Evolutionary conservation across 2,329 filamentous ascomycete genomes (phyloP).

Genomic region (Cladosporium velox): DNA sequence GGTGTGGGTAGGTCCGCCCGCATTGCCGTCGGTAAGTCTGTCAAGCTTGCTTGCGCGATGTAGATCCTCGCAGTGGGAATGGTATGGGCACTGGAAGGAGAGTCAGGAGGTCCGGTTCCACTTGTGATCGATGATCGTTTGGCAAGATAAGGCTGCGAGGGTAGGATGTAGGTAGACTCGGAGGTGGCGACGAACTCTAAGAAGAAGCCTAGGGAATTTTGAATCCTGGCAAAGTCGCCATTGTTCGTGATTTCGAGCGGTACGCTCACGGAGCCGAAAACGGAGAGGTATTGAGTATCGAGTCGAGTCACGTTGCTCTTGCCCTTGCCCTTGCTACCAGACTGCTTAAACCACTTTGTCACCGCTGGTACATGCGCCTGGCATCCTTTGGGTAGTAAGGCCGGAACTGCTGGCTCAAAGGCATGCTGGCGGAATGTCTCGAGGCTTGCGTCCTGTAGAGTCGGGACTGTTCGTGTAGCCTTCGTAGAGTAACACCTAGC

Average conservation of each 20-base stretch:
- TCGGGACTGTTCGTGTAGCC: conserved; percentile 25
- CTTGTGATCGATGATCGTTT: background rate
- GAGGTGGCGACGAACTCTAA: conserved; percentile 51
- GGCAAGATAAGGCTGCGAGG: conserved; percentile 28
- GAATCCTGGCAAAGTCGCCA: conserved; percentile 57
- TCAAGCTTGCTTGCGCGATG: conserved; percentile 77
- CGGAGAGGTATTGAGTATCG: conserved; percentile 48
- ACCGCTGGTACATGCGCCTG: conserved; percentile 56
- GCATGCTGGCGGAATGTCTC: conserved; percentile 55
- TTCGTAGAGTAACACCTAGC: background rate
- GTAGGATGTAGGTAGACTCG: conserved; percentile 20
- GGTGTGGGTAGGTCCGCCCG: conserved; percentile 69
- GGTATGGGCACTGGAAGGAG: conserved; percentile 30
- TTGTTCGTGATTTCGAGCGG: conserved; percentile 60
- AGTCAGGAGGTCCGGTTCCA: conserved; percentile 22
- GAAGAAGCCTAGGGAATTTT: conserved; percentile 66
- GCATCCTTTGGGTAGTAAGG: conserved; percentile 50
- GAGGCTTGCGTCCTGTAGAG: conserved; percentile 32
- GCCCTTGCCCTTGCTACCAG: background rate
- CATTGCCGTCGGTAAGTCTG: conserved; percentile 65
- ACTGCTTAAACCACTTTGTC: conserved; percentile 59
- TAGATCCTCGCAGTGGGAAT: conserved; percentile 60
- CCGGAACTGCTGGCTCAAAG: conserved; percentile 56
- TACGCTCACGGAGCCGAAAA: conserved; percentile 53
- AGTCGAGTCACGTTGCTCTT: conserved; percentile 28